Evolutionary conservation across 2,329 filamentous ascomycete species (phyloP).

Genomic region (Didymella arachidicola): DNA sequence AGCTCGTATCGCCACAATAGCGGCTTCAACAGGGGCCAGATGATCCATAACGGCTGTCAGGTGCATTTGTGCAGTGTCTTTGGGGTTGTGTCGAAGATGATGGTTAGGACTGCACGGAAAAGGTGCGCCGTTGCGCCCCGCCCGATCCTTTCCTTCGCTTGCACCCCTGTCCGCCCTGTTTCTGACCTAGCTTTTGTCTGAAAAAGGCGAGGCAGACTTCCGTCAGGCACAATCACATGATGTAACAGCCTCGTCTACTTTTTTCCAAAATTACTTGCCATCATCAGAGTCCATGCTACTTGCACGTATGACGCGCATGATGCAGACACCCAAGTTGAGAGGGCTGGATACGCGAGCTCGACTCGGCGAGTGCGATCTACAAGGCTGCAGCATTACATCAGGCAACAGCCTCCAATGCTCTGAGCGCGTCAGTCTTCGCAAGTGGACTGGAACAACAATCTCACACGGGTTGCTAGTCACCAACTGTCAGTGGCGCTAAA

Average conservation of each 20-base stretch:
- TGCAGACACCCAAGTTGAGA: neutral
- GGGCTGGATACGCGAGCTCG: neutral
- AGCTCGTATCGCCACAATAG: slow-evolving; percentile 8
- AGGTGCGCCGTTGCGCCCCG: slow-evolving; percentile 8
- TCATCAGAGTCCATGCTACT: neutral
- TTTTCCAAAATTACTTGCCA: neutral
- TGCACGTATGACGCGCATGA: neutral
- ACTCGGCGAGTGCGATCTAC: neutral
- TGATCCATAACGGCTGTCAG: slow-evolving; percentile 1
- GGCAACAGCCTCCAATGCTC: slow-evolving; percentile 1
- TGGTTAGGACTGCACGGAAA: slow-evolving; percentile 8
- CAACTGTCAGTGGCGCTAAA: neutral
- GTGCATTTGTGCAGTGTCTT: slow-evolving; percentile 8
- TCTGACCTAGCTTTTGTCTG: slow-evolving; percentile 1
- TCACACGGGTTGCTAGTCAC: neutral
- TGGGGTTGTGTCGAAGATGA: slow-evolving; percentile 5
- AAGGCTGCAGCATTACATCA: slow-evolving; percentile 1
- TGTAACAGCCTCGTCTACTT: slow-evolving; percentile 1
- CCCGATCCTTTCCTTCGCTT: slow-evolving; percentile 13
- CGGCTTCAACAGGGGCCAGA: neutral
- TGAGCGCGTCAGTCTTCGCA: neutral
- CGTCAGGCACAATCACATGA: slow-evolving; percentile 10
- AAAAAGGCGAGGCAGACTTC: slow-evolving; percentile 21
- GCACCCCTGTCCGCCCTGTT: slow-evolving; percentile 1
- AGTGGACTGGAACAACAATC: neutral